These are phyloP conservation scores for Hypoxylon sp. DNA, from an alignment of 2,329 filamentous ascomycete genomes.

Conservation along the genomic window DNA sequence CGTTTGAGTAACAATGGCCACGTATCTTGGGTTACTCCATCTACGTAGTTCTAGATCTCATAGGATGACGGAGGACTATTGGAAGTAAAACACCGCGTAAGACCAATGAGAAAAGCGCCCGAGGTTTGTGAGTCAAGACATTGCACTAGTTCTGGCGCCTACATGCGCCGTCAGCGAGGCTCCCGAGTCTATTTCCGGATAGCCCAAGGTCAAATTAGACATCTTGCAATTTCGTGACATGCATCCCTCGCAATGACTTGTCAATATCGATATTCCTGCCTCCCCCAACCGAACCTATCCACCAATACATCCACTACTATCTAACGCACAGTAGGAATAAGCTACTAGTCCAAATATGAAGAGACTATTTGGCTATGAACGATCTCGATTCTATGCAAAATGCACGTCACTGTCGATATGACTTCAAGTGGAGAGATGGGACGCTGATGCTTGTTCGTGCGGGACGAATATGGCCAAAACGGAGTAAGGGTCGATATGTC, in stretches of 20 bases:
- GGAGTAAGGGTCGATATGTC: constrained; percentile 27
- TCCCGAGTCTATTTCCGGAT: constrained; percentile 35
- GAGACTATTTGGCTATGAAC: constrained; percentile 14
- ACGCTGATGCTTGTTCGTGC: constrained; percentile 20
- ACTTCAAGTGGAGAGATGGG: constrained; percentile 25
- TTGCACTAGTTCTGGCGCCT: constrained; percentile 26
- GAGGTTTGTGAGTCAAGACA: constrained; percentile 31
- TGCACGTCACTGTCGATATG: constrained; percentile 41
- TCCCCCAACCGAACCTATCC: constrained; percentile 1
- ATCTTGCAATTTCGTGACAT: constrained; percentile 30
- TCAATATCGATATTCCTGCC: constrained; percentile 22
- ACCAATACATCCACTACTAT: constrained; percentile 1
- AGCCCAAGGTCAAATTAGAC: constrained; percentile 30
- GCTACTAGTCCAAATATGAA: constrained; percentile 1
- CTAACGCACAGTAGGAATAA: constrained; percentile 4
- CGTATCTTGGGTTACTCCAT: constrained; percentile 31
- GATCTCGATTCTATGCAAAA: constrained; percentile 44
- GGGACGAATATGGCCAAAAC: constrained; percentile 34
- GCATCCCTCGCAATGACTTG: constrained; percentile 40
- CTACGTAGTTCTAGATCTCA: constrained; percentile 13
- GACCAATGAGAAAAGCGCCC: constrained; percentile 32
- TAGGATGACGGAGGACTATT: constrained; percentile 16
- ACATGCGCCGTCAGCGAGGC: constrained; percentile 32
- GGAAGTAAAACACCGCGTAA: constrained; percentile 9
- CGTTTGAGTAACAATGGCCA: constrained; percentile 32